Percentiles rank a stretch among this genome's conserved stretches.
phyloP scores from a whole-genome alignment of 371 early-diverging fungal genomes.

The Mucor lusitanicus region DNA sequence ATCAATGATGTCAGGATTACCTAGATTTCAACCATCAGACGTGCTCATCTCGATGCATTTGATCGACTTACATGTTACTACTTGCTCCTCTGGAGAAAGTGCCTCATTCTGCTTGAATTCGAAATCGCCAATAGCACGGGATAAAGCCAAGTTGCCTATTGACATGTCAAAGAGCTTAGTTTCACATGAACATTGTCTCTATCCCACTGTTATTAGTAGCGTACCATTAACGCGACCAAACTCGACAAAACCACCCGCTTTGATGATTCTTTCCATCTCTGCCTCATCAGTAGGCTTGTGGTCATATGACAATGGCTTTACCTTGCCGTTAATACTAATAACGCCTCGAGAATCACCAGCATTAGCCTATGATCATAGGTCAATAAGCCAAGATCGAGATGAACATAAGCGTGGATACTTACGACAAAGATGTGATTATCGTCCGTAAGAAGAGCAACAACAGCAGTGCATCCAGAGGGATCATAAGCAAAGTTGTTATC shows the following conservation, averaged over 20 bases:
- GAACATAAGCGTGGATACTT: neutral
- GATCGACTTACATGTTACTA: conserved; percentile 69
- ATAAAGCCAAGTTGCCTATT: conserved; percentile 84
- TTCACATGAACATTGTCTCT: neutral
- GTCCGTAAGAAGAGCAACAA: conserved; percentile 43
- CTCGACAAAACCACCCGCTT: conserved; percentile 94
- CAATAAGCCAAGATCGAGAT: neutral
- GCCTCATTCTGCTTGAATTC: conserved; percentile 85
- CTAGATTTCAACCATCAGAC: neutral
- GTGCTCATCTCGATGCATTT: neutral
- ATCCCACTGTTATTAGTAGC: neutral
- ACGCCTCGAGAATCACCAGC: conserved; percentile 94
- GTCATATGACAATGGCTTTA: conserved; percentile 79
- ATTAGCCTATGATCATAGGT: conserved; percentile 56
- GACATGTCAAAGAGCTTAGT: neutral
- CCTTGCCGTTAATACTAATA: conserved; percentile 69
- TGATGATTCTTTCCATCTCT: conserved; percentile 79
- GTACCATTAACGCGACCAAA: conserved; percentile 93
- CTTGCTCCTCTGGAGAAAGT: conserved; percentile 80
- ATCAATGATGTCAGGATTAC: conserved; percentile 73
- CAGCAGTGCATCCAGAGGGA: conserved; percentile 94
- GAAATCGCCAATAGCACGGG: conserved; percentile 95
- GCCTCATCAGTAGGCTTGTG: conserved; percentile 86
- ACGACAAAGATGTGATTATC: conserved; percentile 34
- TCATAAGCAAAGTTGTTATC: conserved; percentile 71